phyloP scores from a whole-genome alignment of 164 flowering plant genomes.

The Paratinospora sagittata region DNA sequence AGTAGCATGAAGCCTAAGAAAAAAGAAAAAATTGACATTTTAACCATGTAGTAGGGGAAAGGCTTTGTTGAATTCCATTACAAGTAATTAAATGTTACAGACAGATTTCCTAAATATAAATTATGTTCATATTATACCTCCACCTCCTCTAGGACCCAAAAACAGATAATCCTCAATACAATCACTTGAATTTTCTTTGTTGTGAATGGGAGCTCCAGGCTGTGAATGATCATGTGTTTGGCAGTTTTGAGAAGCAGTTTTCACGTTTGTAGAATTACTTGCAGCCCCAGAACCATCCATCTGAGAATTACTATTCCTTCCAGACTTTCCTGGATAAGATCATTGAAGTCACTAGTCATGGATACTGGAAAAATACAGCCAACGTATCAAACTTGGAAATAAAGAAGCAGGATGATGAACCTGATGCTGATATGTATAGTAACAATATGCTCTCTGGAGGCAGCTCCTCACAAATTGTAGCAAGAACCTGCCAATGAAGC shows the following conservation, averaged over 20 bases:
- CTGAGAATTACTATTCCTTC: slow-evolving; percentile 31
- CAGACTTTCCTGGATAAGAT: slow-evolving; percentile 48
- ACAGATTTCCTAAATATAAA: too few relatives aligned
- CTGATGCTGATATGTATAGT: slow-evolving; percentile 80
- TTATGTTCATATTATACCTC: slow-evolving; percentile 34
- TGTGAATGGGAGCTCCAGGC: slow-evolving; percentile 27
- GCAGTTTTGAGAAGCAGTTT: slow-evolving; percentile 27
- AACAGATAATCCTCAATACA: slow-evolving; percentile 39
- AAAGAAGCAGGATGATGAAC: slow-evolving; percentile 30
- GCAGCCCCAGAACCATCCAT: slow-evolving; percentile 46
- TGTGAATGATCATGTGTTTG: slow-evolving; percentile 23
- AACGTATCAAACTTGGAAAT: neutral
- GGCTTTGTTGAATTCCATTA: too few relatives aligned
- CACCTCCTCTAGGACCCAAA: slow-evolving; percentile 69
- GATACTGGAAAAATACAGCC: neutral
- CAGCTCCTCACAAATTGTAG: slow-evolving; percentile 83
- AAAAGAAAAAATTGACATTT: neutral
- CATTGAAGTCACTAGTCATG: slow-evolving; percentile 7
- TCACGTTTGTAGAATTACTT: slow-evolving; percentile 38
- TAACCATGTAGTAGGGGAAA: neutral
- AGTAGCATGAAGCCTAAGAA: neutral
- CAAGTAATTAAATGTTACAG: too few relatives aligned
- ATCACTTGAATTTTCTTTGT: slow-evolving; percentile 34
- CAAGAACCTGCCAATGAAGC: slow-evolving; percentile 59
- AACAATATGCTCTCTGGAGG: slow-evolving; percentile 71